These are phyloP conservation scores for Moelleriella libera DNA, from an alignment of 2,329 filamentous ascomycete species.

Conservation along the genomic window DNA sequence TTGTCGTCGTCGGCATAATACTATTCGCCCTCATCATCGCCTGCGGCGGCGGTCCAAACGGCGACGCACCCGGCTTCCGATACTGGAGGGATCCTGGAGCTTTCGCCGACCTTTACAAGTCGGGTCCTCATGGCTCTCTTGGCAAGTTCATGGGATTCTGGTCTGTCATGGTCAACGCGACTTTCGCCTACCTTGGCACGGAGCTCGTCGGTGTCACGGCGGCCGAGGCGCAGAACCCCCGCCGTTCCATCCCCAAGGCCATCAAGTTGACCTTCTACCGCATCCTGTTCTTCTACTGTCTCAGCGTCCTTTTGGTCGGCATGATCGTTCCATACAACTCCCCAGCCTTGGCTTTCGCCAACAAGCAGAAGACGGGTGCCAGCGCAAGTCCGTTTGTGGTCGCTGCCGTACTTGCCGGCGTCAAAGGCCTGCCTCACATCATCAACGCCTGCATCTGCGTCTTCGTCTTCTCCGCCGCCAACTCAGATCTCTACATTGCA, in stretches of 20 bases:
- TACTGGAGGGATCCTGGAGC: constrained; percentile 50
- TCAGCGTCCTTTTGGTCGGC: constrained; percentile 60
- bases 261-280: constrained; percentile 74
- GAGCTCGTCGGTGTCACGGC: constrained; percentile 68
- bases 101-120: constrained; percentile 16
- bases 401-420: constrained; percentile 50
- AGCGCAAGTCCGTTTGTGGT: constrained; percentile 59
- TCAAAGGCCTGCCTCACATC: constrained; percentile 49
- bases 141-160: constrained; percentile 51
- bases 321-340: constrained; percentile 66
- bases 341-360: constrained; percentile 41
- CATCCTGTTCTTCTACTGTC: constrained; percentile 67
- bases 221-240: constrained; percentile 66
- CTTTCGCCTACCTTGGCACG: constrained; percentile 66
- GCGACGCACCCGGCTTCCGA: constrained; percentile 48
- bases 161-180: constrained; percentile 60
- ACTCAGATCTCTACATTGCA: constrained; percentile 66
- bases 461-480: constrained; percentile 65
- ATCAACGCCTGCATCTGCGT: constrained; percentile 62
- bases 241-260: constrained; percentile 60
- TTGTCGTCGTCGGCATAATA: constrained; percentile 53
- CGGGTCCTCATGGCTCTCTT: constrained; percentile 7
- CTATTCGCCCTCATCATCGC: constrained; percentile 49
- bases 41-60: constrained; percentile 49
- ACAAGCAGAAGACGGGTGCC: constrained; percentile 19